Evolutionary conservation across 140 eudicot species (phyloP).

Genomic region (Anethum foeniculum): DNA sequence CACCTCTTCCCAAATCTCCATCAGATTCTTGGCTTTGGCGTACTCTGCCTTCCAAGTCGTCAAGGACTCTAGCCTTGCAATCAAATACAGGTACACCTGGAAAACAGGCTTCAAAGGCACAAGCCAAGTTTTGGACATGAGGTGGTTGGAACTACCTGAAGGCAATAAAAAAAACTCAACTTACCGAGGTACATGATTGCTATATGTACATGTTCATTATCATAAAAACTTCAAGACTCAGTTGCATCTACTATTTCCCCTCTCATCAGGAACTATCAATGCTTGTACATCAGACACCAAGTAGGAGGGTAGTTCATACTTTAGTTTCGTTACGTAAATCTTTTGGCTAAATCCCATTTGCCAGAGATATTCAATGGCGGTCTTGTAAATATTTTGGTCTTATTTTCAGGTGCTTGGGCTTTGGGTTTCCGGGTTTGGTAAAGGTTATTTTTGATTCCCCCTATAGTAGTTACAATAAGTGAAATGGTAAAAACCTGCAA

Average conservation of each 20-base stretch:
- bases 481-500: background rate
- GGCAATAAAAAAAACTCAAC: background rate
- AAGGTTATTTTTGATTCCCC: background rate
- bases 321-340: background rate
- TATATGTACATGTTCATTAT: background rate
- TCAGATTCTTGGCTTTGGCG: conserved; percentile 93
- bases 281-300: background rate
- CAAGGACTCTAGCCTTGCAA: conserved; percentile 22
- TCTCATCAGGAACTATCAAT: background rate
- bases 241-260: background rate
- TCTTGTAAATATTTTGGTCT: background rate
- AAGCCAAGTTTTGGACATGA: conserved; percentile 29
- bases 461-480: background rate
- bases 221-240: background rate
- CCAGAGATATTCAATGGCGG: background rate
- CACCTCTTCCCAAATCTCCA: conserved; percentile 83
- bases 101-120: conserved; percentile 22
- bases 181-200: background rate
- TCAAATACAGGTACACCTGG: conserved; percentile 25
- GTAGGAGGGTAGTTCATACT: background rate
- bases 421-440: background rate
- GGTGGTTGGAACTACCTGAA: conserved; percentile 18
- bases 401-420: background rate
- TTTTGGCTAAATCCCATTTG: background rate
- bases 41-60: conserved; percentile 58